Evolutionary conservation across 1,284 basidiomycete genomes (phyloP).

Genomic region (Mycena citricolor): DNA sequence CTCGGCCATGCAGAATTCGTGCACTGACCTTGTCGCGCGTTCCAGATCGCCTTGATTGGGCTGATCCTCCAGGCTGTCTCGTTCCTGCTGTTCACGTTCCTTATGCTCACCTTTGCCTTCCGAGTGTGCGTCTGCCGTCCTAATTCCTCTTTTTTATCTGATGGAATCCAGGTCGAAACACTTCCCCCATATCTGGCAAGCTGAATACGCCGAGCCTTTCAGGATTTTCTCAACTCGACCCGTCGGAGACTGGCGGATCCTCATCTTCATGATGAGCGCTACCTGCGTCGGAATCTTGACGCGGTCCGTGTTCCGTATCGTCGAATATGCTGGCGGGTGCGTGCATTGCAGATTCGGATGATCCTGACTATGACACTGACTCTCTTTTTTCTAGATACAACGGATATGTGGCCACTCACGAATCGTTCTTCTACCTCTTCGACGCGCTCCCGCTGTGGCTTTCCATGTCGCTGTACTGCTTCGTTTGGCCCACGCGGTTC

Average conservation of each 20-base stretch:
- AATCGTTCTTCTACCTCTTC: slow-evolving; percentile 5
- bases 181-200: not conserved
- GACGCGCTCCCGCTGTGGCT: slow-evolving; percentile 13
- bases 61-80: slow-evolving; percentile 8
- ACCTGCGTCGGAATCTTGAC: slow-evolving; percentile 15
- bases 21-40: not conserved
- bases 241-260: slow-evolving; percentile 19
- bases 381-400: not conserved
- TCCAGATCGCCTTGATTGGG: slow-evolving; percentile 6
- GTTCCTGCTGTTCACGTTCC: slow-evolving; percentile 2
- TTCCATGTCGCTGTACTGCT: slow-evolving; percentile 5
- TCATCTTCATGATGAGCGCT: slow-evolving; percentile 4
- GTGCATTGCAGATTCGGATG: not conserved
- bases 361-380: not conserved
- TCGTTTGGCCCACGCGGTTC: slow-evolving; percentile 12
- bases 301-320: slow-evolving; percentile 16
- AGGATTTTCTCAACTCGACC: not conserved
- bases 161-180: not conserved
- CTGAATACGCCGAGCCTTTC: not conserved
- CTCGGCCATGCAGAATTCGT: not conserved
- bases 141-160: not conserved
- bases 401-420: slow-evolving; percentile 7
- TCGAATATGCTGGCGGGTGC: slow-evolving; percentile 17
- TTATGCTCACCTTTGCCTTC: slow-evolving; percentile 1
- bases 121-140: slow-evolving; percentile 1